Base-by-base conservation (phyloP, 306 rosid species). In the Inga oerstediana region DNA sequence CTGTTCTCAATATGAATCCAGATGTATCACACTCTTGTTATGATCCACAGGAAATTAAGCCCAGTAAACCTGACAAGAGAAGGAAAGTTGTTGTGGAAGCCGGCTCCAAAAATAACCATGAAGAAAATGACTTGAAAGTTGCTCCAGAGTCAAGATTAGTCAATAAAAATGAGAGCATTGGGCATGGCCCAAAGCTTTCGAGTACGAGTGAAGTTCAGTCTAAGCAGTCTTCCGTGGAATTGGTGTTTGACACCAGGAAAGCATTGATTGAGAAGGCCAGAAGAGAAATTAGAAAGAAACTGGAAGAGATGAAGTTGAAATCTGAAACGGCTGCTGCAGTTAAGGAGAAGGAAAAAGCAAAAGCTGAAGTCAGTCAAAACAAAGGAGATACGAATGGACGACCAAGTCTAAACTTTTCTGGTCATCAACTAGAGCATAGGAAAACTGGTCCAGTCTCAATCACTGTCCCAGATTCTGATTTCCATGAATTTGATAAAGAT, bases 401-500 rank as follows among this genome's bases (percentile, higher is more conserved):
- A 37, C 17, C 77, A 75, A 81, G 74, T 80, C 72, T 65, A 3
- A 68, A 75, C 34, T 48, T 46, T 37, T 80, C 82, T 49, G 80
- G 81, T 75, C 81, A 66, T 62, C 84, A 61, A 81, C 69, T 88
- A 74, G 86, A 86, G 59, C 80, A 75, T 69, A 78, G 74, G 66
- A 85, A 82, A 82, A 54, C 80, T 41, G 79, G 80, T 78, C 85
- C 95, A 22, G 49, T 85, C 76, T 83, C 88, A 43, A 80, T 87
- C 16, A 88, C 65, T 7, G 93, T 91, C 54, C 95, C 95, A 45
- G 95, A 91, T 83, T 85, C 95, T 0, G 95, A 91, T 87, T 91
- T 91, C 79, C 91, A 91, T 82, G 93, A 89, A 75, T 91, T 91
- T 75, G 95, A 91, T 84, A 87, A 87, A 39, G 93, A 89, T 80